A percentile compares a stretch with the other conserved stretches of the same genome.
phyloP scores from a whole-genome alignment of 2,329 filamentous ascomycete species.

The Plectosphaerella cucumerina region DNA sequence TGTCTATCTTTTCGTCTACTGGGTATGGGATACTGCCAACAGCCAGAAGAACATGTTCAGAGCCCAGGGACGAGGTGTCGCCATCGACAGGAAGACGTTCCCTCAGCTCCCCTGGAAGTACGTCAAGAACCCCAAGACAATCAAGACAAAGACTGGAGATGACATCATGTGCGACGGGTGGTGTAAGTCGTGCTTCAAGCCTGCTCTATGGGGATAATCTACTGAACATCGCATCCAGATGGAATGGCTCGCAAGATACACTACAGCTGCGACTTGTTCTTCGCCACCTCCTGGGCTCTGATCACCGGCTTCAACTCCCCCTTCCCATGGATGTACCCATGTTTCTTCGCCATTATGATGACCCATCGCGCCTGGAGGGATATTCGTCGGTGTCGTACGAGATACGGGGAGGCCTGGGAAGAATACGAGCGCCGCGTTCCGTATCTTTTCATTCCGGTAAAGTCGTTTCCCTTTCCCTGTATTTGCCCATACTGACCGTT shows the following conservation, averaged over 20 bases:
- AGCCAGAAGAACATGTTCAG: conserved; percentile 93
- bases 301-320: conserved; percentile 77
- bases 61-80: conserved; percentile 68
- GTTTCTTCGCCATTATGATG: conserved; percentile 80
- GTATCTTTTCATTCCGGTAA: conserved; percentile 68
- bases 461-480: background rate
- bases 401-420: conserved; percentile 78
- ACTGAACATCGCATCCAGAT: conserved; percentile 21
- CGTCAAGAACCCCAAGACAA: conserved; percentile 74
- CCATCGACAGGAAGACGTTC: conserved; percentile 72
- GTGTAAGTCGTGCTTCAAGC: conserved; percentile 31
- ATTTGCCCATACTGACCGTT: too few relatives aligned
- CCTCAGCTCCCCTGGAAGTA: conserved; percentile 88
- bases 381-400: conserved; percentile 68
- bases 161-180: conserved; percentile 81
- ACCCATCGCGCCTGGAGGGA: conserved; percentile 72
- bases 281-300: conserved; percentile 74
- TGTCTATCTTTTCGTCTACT: conserved; percentile 80
- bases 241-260: conserved; percentile 43
- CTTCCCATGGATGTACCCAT: conserved; percentile 85
- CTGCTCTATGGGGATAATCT: too few relatives aligned
- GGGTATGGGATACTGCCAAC: conserved; percentile 89
- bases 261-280: conserved; percentile 77
- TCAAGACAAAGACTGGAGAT: conserved; percentile 69
- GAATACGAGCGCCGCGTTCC: conserved; percentile 79